Base-by-base conservation (phyloP, 1,139 yeast genomes). In the Sugiyamaella castrensis region DNA sequence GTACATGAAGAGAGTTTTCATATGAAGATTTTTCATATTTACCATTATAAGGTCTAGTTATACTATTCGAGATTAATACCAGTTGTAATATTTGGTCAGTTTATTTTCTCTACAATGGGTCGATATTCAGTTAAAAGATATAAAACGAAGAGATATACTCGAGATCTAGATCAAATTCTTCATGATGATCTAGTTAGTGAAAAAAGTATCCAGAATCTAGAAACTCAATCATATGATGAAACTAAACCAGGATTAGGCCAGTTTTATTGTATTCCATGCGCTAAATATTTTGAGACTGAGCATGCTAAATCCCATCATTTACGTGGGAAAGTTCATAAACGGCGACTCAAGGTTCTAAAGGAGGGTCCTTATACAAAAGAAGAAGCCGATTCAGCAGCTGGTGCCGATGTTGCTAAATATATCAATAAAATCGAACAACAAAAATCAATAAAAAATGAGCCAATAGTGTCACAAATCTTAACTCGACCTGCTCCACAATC, bases 211-310 rank as follows among this genome's bases (percentile, higher is more conserved):
- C 67, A 74, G 45, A 72, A 75, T 45, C 73, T 91, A 53, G 79
- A 85, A 65, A 80, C 87, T 65, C 98, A 91, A 69, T 86, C 88
- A 10, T 69, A 87, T 50, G 97, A 92, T 68, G 98, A 91, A 70
- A 81, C 81, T 44, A 84, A 84, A 65, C 92, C 97, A 0, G 98
- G 98, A 3, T 71, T 92, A 58, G 98, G 97, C 13, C 98, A 92
- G 70, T 85, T 81, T 69, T 92, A 88, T 68, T 92, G 98, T 69
- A 77, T 92, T 50, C 95, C 89, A 57, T 92, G 98, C 74, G 95
- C 95, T 47, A 87, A 84, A 68, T 88, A 92, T 68, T 88, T 81
- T 63, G 97, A 91, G 64, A 83, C 83, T 53, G 91, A 85, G 48
- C 67, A 70, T 37, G 86, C 95, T 11, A 74, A 87, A 54, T 81